These are phyloP conservation scores for Neurospora crassa DNA, from an alignment of 2,329 filamentous ascomycete species.

Conservation along the genomic window DNA sequence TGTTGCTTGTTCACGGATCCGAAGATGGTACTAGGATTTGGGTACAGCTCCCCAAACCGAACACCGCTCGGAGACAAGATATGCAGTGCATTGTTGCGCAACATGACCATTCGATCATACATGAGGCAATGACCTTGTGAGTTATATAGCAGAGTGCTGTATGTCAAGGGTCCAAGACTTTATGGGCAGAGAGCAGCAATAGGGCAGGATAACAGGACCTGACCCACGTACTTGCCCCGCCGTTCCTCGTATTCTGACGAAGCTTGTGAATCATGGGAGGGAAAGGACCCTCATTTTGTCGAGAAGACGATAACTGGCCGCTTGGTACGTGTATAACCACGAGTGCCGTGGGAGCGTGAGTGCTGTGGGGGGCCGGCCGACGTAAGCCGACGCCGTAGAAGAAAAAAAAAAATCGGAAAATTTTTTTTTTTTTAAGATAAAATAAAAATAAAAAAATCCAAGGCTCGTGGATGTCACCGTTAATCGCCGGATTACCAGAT, in stretches of 20 bases:
- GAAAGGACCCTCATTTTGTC: neutral
- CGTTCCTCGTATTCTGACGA: neutral
- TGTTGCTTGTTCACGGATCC: neutral
- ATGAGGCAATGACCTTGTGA: neutral
- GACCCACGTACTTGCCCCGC: neutral
- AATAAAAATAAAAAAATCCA: neutral
- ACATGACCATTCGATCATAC: neutral
- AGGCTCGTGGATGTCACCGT: neutral
- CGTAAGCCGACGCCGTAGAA: neutral
- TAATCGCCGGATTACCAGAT: neutral
- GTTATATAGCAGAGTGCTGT: neutral
- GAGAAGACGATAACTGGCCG: neutral
- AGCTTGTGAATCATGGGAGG: neutral
- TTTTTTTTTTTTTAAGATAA: too few relatives aligned
- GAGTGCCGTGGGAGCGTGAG: neutral
- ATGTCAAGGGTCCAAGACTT: neutral
- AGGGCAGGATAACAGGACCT: neutral
- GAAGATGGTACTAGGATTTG: neutral
- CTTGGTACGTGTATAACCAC: neutral
- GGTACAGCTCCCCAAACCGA: neutral
- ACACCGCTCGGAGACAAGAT: neutral
- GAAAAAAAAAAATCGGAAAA: neutral
- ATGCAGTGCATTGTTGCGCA: neutral
- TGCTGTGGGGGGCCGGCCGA: neutral
- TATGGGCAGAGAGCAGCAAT: neutral